Evolutionary conservation across 1,284 basidiomycete genomes (phyloP).

Genomic region (Austroboletus novae-zelandiae): DNA sequence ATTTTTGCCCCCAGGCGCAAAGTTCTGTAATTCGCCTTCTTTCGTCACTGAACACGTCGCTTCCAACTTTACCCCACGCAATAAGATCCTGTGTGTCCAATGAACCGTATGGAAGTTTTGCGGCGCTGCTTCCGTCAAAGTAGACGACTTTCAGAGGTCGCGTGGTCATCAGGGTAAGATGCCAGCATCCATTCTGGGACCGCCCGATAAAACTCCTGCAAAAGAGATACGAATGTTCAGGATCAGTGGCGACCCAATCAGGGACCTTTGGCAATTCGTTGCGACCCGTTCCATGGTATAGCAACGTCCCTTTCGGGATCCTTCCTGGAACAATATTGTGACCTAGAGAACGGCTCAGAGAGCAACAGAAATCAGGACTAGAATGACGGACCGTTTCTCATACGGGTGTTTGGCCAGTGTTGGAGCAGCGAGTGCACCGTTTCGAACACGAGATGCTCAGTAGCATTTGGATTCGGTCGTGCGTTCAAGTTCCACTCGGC

Average conservation of each 20-base stretch:
- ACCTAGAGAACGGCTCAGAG: conserved; percentile 24
- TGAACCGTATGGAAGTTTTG: conserved; percentile 35
- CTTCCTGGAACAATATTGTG: conserved; percentile 44
- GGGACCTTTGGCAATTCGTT: conserved; percentile 31
- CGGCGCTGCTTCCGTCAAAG: conserved; percentile 44
- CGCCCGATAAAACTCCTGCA: conserved; percentile 16
- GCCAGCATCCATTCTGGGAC: conserved; percentile 33
- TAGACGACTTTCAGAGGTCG: conserved; percentile 41
- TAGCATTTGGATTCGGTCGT: conserved; percentile 14
- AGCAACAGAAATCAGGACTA: not conserved
- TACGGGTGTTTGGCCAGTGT: conserved; percentile 51
- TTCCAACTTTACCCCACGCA: conserved; percentile 30
- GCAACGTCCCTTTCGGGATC: conserved; percentile 40
- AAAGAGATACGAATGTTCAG: conserved; percentile 43
- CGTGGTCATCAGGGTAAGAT: conserved; percentile 36
- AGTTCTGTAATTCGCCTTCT: conserved; percentile 31
- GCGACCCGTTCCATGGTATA: conserved; percentile 39
- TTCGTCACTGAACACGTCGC: conserved; percentile 25
- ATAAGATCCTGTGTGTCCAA: conserved; percentile 46
- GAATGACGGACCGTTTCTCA: conserved; percentile 40
- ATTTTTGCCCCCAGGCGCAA: conserved; percentile 36
- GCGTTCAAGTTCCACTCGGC: conserved; percentile 17
- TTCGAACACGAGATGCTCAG: conserved; percentile 30
- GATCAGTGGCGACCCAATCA: conserved; percentile 44
- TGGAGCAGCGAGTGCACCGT: conserved; percentile 36